These are phyloP conservation scores for Senna siamea DNA, from an alignment of 306 rosid genomes.

Conservation along the genomic window DNA sequence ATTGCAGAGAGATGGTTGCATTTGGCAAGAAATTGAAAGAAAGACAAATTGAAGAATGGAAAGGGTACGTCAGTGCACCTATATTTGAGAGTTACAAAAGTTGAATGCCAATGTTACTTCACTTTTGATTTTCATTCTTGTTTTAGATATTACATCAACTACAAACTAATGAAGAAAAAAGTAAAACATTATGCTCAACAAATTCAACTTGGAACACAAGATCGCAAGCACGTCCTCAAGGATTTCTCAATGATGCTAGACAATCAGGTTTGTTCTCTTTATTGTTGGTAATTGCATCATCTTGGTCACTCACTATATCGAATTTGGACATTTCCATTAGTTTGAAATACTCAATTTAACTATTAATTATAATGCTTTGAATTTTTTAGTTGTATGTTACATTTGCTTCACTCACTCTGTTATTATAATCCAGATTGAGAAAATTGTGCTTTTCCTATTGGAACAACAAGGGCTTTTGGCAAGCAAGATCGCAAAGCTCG, in stretches of 20 bases:
- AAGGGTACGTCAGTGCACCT: constrained; percentile 55
- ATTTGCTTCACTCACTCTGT: constrained; percentile 14
- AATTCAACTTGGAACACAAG: constrained; percentile 78
- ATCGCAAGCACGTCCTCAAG: constrained; percentile 80
- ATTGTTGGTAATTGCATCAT: constrained; percentile 17
- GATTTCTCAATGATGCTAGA: constrained; percentile 97
- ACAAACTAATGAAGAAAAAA: constrained; percentile 93
- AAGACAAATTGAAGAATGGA: constrained; percentile 87
- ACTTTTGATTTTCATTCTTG: constrained; percentile 18
- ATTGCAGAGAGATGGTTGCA: constrained; percentile 82
- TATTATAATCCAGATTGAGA: constrained; percentile 76
- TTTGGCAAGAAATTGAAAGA: constrained; percentile 96
- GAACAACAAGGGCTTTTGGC: constrained; percentile 97
- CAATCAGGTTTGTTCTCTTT: constrained; percentile 63
- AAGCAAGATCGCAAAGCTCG: constrained; percentile 77
- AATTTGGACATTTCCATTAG: constrained; percentile 7
- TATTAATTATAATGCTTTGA: too few relatives aligned
- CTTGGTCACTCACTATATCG: background rate
- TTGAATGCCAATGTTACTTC: too few relatives aligned
- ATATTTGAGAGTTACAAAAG: background rate
- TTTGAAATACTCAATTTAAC: too few relatives aligned
- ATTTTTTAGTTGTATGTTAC: too few relatives aligned
- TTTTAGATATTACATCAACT: constrained; percentile 88
- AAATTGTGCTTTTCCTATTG: constrained; percentile 87
- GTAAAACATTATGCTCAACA: constrained; percentile 86